phyloP scores from a whole-genome alignment of 2,329 filamentous ascomycete genomes.

The Alternaria solani region DNA sequence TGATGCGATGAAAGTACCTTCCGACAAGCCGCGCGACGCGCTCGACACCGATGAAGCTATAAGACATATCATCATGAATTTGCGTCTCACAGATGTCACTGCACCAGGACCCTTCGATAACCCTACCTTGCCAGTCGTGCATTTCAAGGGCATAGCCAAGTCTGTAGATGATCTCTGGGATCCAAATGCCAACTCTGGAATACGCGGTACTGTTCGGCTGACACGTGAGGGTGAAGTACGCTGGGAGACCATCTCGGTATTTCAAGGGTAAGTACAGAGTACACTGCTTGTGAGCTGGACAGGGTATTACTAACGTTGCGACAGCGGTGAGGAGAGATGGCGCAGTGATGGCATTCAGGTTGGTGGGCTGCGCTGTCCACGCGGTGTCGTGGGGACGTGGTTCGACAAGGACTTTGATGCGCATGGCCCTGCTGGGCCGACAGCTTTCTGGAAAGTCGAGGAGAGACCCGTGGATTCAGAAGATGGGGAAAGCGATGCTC shows the following conservation, averaged over 20 bases:
- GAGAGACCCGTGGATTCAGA: conserved; percentile 48
- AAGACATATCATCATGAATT: conserved; percentile 73
- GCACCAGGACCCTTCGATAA: conserved; percentile 66
- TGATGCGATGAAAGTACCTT: conserved; percentile 48
- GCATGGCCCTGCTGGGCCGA: conserved; percentile 76
- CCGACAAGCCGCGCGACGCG: conserved; percentile 56
- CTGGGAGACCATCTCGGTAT: conserved; percentile 75
- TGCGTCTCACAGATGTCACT: conserved; percentile 68
- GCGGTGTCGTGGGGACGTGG: conserved; percentile 78
- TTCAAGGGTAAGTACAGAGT: conserved; percentile 54
- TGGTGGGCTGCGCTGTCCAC: conserved; percentile 69
- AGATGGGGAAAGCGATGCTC: conserved; percentile 17
- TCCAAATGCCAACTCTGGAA: conserved; percentile 71
- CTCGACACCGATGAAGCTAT: conserved; percentile 72
- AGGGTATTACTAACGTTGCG: conserved; percentile 33
- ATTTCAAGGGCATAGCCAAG: conserved; percentile 70
- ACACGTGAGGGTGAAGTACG: conserved; percentile 75
- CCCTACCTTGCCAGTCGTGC: conserved; percentile 68
- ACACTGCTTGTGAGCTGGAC: not conserved
- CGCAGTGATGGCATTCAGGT: conserved; percentile 79
- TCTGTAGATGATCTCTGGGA: conserved; percentile 72
- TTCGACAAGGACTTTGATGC: conserved; percentile 76
- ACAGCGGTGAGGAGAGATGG: conserved; percentile 73
- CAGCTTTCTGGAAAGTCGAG: conserved; percentile 78
- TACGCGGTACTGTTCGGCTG: conserved; percentile 70